Evolutionary conservation across 106 monocot species (phyloP).

Genomic region (Dendrobium chrysotoxum): DNA sequence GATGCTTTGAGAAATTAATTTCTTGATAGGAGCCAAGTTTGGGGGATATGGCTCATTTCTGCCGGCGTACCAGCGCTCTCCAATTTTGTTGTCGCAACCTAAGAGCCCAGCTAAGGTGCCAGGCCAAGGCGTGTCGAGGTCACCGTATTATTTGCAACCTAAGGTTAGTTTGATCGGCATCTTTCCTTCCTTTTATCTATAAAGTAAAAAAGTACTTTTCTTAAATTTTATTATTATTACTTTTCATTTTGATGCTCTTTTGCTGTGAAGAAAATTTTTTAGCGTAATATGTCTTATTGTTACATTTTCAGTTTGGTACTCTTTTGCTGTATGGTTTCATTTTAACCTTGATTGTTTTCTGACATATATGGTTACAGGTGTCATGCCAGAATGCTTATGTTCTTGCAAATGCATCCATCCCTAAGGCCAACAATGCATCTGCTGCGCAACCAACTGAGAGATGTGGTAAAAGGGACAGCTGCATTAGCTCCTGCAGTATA

Average conservation of each 20-base stretch:
- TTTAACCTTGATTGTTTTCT: background rate
- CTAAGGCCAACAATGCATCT: slow-evolving; percentile 18
- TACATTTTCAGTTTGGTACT: background rate
- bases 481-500: slow-evolving; percentile 5
- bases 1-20: slow-evolving; percentile 20
- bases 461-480: slow-evolving; percentile 19
- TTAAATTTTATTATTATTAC: slow-evolving; percentile 4
- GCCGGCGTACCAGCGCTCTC: slow-evolving; percentile 62
- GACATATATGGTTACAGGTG: slow-evolving; percentile 18
- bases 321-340: background rate
- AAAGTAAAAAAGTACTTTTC: background rate
- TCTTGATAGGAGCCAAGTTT: slow-evolving; percentile 67
- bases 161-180: slow-evolving; percentile 35
- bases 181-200: background rate
- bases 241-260: background rate
- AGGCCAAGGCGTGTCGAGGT: slow-evolving; percentile 27
- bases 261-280: no score
- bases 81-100: slow-evolving; percentile 40
- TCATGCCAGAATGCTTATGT: slow-evolving; percentile 26
- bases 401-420: slow-evolving; percentile 28
- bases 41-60: slow-evolving; percentile 94
- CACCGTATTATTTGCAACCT: slow-evolving; percentile 29
- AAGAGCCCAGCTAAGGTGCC: slow-evolving; percentile 38
- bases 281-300: background rate
- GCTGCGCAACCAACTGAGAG: slow-evolving; percentile 10